Conservation (phyloP, 208 protist species). For the Zelonia costaricensis region DNA sequence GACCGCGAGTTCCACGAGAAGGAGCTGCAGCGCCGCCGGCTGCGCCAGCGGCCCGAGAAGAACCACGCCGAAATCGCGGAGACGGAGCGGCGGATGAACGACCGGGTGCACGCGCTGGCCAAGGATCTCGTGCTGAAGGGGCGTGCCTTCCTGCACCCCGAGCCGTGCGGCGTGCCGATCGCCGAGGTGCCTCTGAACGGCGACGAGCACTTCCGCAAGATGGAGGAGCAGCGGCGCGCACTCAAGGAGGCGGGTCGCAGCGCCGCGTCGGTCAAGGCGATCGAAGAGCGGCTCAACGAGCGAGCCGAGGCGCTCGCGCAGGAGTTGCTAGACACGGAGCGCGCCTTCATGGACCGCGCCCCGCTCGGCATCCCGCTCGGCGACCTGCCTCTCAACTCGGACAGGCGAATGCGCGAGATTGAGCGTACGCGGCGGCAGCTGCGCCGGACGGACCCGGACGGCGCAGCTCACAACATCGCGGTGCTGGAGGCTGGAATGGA, state of each 20-base stretch:
- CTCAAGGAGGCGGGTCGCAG: slow-evolving; percentile 53
- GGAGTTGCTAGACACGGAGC: slow-evolving; percentile 51
- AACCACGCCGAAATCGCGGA: slow-evolving; percentile 31
- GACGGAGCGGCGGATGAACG: slow-evolving; percentile 70
- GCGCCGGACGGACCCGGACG: slow-evolving; percentile 34
- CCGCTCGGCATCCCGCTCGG: slow-evolving; percentile 65
- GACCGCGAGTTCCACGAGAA: slow-evolving; percentile 71
- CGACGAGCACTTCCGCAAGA: slow-evolving; percentile 66
- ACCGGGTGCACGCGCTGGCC: slow-evolving; percentile 61
- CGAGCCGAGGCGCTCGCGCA: slow-evolving; percentile 52
- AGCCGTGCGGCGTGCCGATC: slow-evolving; percentile 73
- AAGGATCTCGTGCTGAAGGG: slow-evolving; percentile 67
- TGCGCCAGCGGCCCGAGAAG: slow-evolving; percentile 30
- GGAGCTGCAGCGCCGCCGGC: slow-evolving; percentile 52
- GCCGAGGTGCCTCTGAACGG: slow-evolving; percentile 65
- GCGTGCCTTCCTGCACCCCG: slow-evolving; percentile 60
- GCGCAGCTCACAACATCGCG: slow-evolving; percentile 30
- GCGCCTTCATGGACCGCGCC: slow-evolving; percentile 66
- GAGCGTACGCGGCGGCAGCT: slow-evolving; percentile 60
- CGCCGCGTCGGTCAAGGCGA: slow-evolving; percentile 29
- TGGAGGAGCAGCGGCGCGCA: slow-evolving; percentile 67
- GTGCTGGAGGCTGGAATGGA: slow-evolving; percentile 67
- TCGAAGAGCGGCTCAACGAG: slow-evolving; percentile 67
- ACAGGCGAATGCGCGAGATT: slow-evolving; percentile 60
- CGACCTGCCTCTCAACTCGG: slow-evolving; percentile 67